Evolutionary conservation across 1,284 basidiomycete species (phyloP).

Genomic region (Irpex rosettiformis): DNA sequence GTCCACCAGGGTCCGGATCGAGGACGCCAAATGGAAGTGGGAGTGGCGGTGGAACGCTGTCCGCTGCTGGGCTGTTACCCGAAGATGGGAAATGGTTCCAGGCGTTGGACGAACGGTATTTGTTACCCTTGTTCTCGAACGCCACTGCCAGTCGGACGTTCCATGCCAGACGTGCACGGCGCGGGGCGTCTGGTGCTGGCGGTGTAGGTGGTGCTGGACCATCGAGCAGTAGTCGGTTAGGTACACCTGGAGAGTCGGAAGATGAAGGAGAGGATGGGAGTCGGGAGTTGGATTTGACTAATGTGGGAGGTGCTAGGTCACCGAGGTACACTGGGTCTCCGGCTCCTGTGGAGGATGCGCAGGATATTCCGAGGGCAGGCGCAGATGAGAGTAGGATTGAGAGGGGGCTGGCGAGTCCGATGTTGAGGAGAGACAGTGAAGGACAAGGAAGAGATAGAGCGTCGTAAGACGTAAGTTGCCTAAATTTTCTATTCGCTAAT

Average conservation of each 20-base stretch:
- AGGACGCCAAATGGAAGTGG: conserved; percentile 8
- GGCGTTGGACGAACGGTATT: conserved; percentile 89
- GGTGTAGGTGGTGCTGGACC: conserved; percentile 17
- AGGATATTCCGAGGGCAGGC: conserved; percentile 30
- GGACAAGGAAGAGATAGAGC: conserved; percentile 22
- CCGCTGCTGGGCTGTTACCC: conserved; percentile 11
- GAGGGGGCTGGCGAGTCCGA: conserved; percentile 53
- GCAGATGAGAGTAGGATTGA: conserved; percentile 53
- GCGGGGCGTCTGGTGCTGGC: conserved; percentile 32
- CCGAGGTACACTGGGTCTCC: conserved; percentile 10
- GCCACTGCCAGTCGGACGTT: conserved; percentile 87
- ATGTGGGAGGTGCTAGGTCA: conserved; percentile 12
- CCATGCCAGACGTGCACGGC: conserved; percentile 70
- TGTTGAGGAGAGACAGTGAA: conserved; percentile 44
- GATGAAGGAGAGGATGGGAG: conserved; percentile 35
- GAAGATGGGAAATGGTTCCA: conserved; percentile 95
- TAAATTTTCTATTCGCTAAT: not conserved
- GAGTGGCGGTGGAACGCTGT: not conserved
- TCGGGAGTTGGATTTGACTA: conserved; percentile 36
- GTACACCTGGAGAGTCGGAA: conserved; percentile 53
- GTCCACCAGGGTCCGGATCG: conserved; percentile 12
- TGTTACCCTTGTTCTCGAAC: conserved; percentile 94
- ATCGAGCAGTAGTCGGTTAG: conserved; percentile 31
- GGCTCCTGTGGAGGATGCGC: conserved; percentile 11
- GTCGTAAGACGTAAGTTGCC: conserved; percentile 8